Base-by-base conservation (phyloP, 2,329 filamentous ascomycete species). In the Catunica adiposa region DNA sequence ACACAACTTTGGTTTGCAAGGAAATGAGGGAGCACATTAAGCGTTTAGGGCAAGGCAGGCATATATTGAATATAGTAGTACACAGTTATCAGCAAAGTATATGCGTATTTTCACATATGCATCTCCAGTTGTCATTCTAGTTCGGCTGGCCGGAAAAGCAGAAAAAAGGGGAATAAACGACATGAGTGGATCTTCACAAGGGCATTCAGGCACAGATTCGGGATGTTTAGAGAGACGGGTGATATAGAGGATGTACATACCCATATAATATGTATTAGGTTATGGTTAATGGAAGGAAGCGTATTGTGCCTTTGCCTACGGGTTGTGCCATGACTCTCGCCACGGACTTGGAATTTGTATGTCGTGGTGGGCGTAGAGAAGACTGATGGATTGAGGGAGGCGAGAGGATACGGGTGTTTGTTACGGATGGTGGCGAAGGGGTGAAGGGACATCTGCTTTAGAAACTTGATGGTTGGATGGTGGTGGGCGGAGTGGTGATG, bases 161-260 rank as follows among this genome's bases (percentile, higher is more conserved):
- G 53, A 40, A 48, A 50, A 55, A 55, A 55, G 53, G 53, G 53
- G 53, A 55, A 55, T 46, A 38, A 46, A 44, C 11, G 29, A 11
- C 29, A 17, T 44, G 38, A 37, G 53, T 42, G 14, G 47, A 31
- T 23, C 37, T 48, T 22, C 26, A 48, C 22, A 48, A 26, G 20
- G 20, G 46, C n/a, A 22, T 48, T 15, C 46, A 48, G 22, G 20
- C n/a, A 25, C 46, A 48, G 46, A 14, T 15, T 48, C 4, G 26
- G 46, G 20, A 22, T 26, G 46, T 48, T 25, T 48, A 48, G n/a
- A 25, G 26, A 14, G 26, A 23, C 23, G 42, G 23, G 23, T 46
- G 42, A 46, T n/a, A n/a, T n/a, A n/a, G n/a, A n/a, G n/a, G n/a
- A n/a, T n/a, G n/a, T n/a, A n/a, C n/a, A n/a, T n/a, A n/a, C n/a